These are phyloP conservation scores for Aspergillus steynii DNA, from an alignment of 495 filamentous ascomycete genomes.

Conservation along the genomic window DNA sequence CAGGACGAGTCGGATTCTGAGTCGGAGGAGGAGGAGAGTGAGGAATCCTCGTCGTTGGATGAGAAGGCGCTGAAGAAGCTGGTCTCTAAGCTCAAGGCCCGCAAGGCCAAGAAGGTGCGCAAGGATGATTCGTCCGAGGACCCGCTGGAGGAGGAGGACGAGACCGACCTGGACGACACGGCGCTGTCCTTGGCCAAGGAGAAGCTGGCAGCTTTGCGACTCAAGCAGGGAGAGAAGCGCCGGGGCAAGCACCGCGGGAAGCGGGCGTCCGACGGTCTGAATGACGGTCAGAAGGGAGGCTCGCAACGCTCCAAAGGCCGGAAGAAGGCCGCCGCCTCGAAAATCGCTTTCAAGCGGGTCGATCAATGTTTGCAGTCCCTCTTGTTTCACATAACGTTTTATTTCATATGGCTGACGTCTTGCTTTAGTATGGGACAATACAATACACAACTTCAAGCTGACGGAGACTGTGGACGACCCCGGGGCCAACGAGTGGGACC, in stretches of 20 bases:
- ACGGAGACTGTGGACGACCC: constrained; percentile 75
- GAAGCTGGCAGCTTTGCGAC: constrained; percentile 22
- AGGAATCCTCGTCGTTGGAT: constrained; percentile 24
- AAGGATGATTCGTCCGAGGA: constrained; percentile 31
- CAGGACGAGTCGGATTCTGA: constrained; percentile 36
- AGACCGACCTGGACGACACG: constrained; percentile 19
- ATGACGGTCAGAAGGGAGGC: constrained; percentile 15
- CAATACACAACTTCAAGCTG: constrained; percentile 80
- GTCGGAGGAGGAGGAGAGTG: constrained; percentile 29
- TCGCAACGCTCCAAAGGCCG: constrained; percentile 28
- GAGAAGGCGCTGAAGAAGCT: constrained; percentile 49
- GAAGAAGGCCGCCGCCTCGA: constrained; percentile 58
- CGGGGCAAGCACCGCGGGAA: constrained; percentile 24
- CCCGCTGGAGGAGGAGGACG: constrained; percentile 25
- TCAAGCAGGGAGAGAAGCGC: constrained; percentile 23
- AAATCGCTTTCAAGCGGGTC: constrained; percentile 81
- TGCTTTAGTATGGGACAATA: constrained; percentile 66
- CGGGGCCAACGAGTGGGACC: constrained; percentile 74
- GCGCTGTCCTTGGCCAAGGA: constrained; percentile 25
- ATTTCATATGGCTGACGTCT: neutral
- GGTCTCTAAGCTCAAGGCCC: constrained; percentile 52
- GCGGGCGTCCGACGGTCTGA: constrained; percentile 15
- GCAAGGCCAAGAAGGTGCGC: constrained; percentile 35
- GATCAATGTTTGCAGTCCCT: constrained; percentile 60
- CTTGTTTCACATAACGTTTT: neutral